Base-by-base conservation (phyloP, 768 basidiomycete species). In the Suillus cothurnatus region DNA sequence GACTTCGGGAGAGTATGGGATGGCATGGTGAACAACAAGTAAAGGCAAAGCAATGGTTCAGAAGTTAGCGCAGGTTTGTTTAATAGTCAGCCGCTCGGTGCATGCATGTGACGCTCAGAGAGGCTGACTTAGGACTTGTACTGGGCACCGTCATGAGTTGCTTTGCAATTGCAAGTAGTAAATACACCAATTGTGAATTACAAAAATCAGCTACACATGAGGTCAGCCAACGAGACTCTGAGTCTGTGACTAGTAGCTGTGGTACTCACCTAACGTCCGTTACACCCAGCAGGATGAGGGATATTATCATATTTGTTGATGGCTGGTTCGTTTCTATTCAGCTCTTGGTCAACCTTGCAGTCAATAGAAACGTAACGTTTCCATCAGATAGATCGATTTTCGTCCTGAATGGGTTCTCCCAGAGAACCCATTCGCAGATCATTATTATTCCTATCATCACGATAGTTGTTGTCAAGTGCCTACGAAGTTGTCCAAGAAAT, bases 351-450 rank as follows among this genome's bases (percentile, higher is more conserved):
- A 38, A 38, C 52, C 21, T 34, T 55, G 53, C 12, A 55, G 32
- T 34, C 31, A 31, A 52, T 52, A 17, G 49, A 50, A 50, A 50
- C 3, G 19, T 53, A 34, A 55, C 32, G 32, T n/a, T 55, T 55
- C 53, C 50, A 50, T 28, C 49, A 50, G 15, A 50, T 17, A 32
- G 21, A 3, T 21, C 11, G 11, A 55, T 14, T 32, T 32, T n/a
- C 31, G 19, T 32, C 53, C 34, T 55, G 31, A 34, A 55, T n/a
- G 32, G 53, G 53, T 55, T 34, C n/a, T n/a, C n/a, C n/a, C 53
- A 32, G 32, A 34, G 53, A 55, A n/a, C 53, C 53, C n/a, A n/a
- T 53, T 52, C 17, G 53, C 53, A 34, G 32, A 55, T 55, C 53
- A n/a, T 34, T n/a, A 21, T 53, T 11, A 31, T 52, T 19, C 8